Evolutionary conservation across 1,284 basidiomycete genomes (phyloP).

Genomic region (Ganoderma lucidum): DNA sequence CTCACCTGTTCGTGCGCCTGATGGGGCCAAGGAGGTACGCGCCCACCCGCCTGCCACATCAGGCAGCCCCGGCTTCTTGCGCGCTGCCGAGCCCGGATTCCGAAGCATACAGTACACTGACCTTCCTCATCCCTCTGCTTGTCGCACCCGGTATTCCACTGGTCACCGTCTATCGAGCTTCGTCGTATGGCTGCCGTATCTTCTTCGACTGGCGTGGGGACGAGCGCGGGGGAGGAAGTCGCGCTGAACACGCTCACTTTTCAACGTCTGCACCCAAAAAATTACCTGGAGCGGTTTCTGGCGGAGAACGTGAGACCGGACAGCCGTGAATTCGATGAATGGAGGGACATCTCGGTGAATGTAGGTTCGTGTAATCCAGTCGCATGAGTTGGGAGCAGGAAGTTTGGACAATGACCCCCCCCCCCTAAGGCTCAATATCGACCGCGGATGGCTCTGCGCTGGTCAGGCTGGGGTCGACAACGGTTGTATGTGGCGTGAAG

Average conservation of each 20-base stretch:
- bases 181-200: constrained; percentile 34
- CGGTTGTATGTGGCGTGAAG: constrained; percentile 92
- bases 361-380: constrained; percentile 60
- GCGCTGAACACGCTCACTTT: constrained; percentile 73
- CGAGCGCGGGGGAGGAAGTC: constrained; percentile 33
- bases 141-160: background rate
- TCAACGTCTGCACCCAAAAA: constrained; percentile 82
- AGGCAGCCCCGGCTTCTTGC: background rate
- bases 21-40: background rate
- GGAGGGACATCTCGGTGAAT: constrained; percentile 77
- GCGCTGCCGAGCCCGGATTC: background rate
- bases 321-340: constrained; percentile 68
- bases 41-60: background rate
- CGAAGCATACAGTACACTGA: background rate
- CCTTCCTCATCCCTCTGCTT: background rate
- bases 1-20: background rate
- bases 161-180: background rate
- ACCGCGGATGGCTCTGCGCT: constrained; percentile 92
- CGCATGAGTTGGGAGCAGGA: background rate
- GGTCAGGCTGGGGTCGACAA: constrained; percentile 90
- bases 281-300: constrained; percentile 84
- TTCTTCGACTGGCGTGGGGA: constrained; percentile 17
- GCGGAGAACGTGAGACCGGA: constrained; percentile 78
- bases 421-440: constrained; percentile 77
- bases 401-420: background rate